Evolutionary conservation across 306 rosid species (phyloP).

Genomic region (Acmispon strigosus): DNA sequence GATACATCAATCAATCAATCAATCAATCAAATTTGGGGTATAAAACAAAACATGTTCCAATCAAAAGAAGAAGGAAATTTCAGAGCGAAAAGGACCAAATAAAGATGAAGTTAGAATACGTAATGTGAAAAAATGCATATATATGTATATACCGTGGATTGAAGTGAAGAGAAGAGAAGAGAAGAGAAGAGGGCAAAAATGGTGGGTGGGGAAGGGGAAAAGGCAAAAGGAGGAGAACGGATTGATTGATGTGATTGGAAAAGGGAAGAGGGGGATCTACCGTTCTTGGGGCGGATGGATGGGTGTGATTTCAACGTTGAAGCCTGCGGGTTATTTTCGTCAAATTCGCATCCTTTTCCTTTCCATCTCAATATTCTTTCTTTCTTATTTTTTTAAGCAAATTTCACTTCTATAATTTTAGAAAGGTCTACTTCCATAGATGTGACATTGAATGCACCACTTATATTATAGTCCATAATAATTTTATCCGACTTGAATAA

Average conservation of each 20-base stretch:
- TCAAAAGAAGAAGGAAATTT: background rate
- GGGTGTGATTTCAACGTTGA: constrained; percentile 17
- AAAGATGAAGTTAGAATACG: background rate
- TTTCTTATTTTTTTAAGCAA: background rate
- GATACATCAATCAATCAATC: background rate
- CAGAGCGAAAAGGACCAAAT: background rate
- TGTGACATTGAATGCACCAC: too few species aligned
- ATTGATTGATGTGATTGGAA: background rate
- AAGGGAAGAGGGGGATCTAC: constrained; percentile 18
- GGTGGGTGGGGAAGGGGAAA: background rate
- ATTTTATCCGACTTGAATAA: too few species aligned
- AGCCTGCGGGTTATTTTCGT: constrained; percentile 18
- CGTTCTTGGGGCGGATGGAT: constrained; percentile 12
- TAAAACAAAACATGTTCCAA: background rate
- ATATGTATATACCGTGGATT: background rate
- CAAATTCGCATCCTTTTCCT: background rate
- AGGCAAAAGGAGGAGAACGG: background rate
- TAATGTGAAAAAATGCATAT: background rate
- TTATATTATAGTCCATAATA: too few species aligned
- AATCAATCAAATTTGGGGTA: constrained; percentile 8
- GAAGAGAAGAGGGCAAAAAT: background rate
- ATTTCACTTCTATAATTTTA: background rate
- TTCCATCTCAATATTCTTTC: background rate
- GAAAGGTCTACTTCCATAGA: too few species aligned
- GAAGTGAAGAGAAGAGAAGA: background rate